phyloP scores from a whole-genome alignment of 139 green algal species.

The Astrephomene gubernaculifera region DNA sequence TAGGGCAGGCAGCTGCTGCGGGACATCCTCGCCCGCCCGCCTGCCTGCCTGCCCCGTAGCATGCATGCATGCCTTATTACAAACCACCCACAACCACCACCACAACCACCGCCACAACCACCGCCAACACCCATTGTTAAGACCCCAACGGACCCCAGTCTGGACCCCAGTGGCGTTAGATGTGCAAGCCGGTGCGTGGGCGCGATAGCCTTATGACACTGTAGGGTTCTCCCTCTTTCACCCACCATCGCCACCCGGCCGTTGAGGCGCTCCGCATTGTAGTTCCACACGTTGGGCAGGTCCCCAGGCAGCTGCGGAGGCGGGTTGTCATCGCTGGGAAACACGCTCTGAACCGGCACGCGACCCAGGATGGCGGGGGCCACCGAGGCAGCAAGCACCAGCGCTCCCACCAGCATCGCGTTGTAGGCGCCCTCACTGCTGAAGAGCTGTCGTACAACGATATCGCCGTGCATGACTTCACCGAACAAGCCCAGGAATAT shows the following conservation, averaged over 20 bases:
- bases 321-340: constrained; percentile 24
- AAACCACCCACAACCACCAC: background rate
- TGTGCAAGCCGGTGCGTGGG: too few relatives aligned
- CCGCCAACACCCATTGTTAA: background rate
- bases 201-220: background rate
- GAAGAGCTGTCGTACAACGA: constrained; percentile 40
- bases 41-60: background rate
- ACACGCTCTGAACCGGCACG: constrained; percentile 41
- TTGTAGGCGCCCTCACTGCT: constrained; percentile 26
- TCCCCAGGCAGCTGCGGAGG: background rate
- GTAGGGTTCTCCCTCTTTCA: background rate
- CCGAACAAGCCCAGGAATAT: constrained; percentile 28
- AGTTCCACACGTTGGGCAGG: constrained; percentile 43
- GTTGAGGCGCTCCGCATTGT: constrained; percentile 44
- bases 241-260: constrained; percentile 36
- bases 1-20: too few relatives aligned
- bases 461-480: constrained; percentile 20
- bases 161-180: too few relatives aligned
- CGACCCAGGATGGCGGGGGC: constrained; percentile 33
- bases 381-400: constrained; percentile 30
- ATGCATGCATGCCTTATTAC: background rate
- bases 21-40: background rate
- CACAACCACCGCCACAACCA: background rate
- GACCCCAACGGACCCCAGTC: background rate
- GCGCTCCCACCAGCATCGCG: constrained; percentile 25